Base-by-base conservation (phyloP, 345 rosid genomes). In the Murraya koenigii region DNA sequence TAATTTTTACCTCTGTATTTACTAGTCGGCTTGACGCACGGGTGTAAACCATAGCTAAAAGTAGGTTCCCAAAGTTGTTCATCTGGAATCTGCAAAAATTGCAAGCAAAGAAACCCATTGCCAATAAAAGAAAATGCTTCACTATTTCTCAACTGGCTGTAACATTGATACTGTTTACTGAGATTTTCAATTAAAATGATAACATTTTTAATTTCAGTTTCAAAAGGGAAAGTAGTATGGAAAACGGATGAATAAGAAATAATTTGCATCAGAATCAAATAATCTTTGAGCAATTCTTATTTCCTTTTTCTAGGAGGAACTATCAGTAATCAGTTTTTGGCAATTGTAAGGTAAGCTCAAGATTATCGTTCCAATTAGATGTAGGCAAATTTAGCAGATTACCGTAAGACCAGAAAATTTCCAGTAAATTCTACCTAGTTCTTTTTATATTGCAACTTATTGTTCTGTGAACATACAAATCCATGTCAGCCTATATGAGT, bases 1-100 rank as follows among this genome's bases (percentile, higher is more conserved):
- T 71, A 61, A 32, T 25, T 32, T 41, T 56, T 66, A 93, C 97
- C 99, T 88, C 80, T 86, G 74, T 87, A 91, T 83, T 65, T 87
- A 66, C 83, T 33, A 30, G 92, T 85, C 69, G 97, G 92, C 75
- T 89, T 89, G 72, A 86, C 74, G 74, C 99, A 96, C 66, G 93
- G 87, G 72, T 81, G 94, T 77, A 96, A 87, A 30, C 91, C 91
- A 80, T 85, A 79, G 82, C 86, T 88, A 58, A 82, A 88, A 74
- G 97, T 87, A 78, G 90, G 80, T 80, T 76, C 87, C 98, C 97
- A 91, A 60, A 94, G 89, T 52, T 84, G 83, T 61, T 79, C 87
- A 78, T 82, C 79, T 38, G 75, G 20, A 36, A 81, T 76, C 95
- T 88, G 84, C 75, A 85, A 44, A 44, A 79, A 75, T 72, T 54